Evolutionary conservation across 345 rosid genomes (phyloP), one percentile per base, ranked within the genome.

Genomic region (Isatis tinctoria): DNA sequence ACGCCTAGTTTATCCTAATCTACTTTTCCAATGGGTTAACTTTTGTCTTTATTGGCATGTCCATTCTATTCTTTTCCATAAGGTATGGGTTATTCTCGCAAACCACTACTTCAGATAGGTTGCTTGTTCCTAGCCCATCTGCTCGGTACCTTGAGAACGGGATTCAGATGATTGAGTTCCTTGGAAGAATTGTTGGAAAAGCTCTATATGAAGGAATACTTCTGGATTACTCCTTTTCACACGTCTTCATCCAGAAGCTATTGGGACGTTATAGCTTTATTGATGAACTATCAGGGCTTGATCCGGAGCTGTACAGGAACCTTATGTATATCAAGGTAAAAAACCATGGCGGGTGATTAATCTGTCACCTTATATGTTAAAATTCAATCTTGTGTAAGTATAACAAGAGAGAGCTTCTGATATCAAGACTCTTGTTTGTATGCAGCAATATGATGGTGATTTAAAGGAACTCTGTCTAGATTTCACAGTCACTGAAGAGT

Each of bases 131-230:
- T 13, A 94, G 88, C 82, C 69, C 90, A 64, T 87, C 95, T 59
- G 98, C 98, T 54, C 85, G 86, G 83, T 83, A 78, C 85, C 83
- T 88, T 30, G 97, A 91, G 75, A 87, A 94, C 59, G 96, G 98
- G 62, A 77, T 87, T 68, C 90, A 83, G 85, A 89, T 88, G 98
- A 87, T 94, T 81, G 98, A 91, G 82, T 94, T 94, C 77, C 96
- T 94, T 72, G 98, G 98, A 73, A 88, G 96, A 81, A 86, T 94
- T 77, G 97, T 94, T 62, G 98, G 98, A 67, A 90, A 94, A 87
- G 97, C 98, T 69, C 89, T 94, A 32, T 94, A 94, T 67, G 98
- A 94, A 81, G 97, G 98, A 79, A 90, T 94, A 74, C 79, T 94
- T 77, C 87, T 91, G 63, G 98, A 94, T 82, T 94, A 91, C 79